Conservation (phyloP, 441 rosid species). For the Metrosideros polymorpha region DNA sequence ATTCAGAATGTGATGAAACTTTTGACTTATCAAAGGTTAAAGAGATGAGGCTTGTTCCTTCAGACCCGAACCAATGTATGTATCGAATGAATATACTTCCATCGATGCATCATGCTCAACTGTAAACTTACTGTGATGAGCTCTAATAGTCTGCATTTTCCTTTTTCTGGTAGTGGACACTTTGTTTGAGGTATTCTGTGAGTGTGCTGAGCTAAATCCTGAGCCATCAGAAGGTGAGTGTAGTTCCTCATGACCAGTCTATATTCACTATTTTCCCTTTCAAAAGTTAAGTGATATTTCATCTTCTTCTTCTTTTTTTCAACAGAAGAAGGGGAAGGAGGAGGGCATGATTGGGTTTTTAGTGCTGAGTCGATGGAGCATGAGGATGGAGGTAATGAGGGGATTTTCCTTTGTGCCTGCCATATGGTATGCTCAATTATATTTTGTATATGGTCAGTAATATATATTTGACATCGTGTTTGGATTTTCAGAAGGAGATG, state of each 20-base stretch:
- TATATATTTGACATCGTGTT: neutral
- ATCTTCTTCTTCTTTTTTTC: neutral
- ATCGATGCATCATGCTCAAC: neutral
- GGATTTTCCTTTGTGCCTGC: neutral
- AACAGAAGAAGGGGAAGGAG: constrained; percentile 30
- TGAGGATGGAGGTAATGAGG: constrained; percentile 36
- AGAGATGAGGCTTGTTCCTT: constrained; percentile 94
- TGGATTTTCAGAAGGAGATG: constrained; percentile 30
- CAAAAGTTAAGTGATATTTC: neutral
- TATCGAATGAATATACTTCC: neutral
- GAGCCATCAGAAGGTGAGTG: constrained; percentile 33
- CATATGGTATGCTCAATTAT: neutral
- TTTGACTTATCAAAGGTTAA: constrained; percentile 55
- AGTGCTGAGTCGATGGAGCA: constrained; percentile 63
- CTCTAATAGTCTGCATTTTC: neutral
- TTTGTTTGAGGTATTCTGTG: constrained; percentile 74
- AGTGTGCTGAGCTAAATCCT: constrained; percentile 94
- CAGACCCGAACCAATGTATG: constrained; percentile 70
- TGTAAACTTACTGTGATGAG: neutral
- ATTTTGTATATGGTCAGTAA: neutral
- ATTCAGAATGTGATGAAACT: constrained; percentile 36
- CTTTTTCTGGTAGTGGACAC: constrained; percentile 51
- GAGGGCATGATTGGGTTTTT: constrained; percentile 51
- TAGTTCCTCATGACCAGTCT: neutral
- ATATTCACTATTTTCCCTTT: neutral